These are phyloP conservation scores for Penicillium paneum DNA, from an alignment of 2,329 filamentous ascomycete genomes.

Conservation along the genomic window DNA sequence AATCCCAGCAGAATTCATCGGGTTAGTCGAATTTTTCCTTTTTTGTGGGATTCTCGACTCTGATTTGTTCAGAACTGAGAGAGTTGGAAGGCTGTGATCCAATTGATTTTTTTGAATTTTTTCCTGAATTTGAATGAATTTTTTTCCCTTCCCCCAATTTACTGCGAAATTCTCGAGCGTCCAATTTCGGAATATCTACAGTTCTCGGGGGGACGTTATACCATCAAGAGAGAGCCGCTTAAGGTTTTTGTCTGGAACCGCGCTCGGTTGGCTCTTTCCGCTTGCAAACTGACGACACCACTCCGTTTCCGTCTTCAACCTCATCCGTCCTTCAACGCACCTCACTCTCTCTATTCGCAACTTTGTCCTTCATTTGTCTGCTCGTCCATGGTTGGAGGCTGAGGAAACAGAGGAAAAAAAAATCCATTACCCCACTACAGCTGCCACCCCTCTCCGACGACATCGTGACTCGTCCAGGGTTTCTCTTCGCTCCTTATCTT, in stretches of 20 bases:
- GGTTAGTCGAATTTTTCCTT: constrained; percentile 7
- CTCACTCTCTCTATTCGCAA: background rate
- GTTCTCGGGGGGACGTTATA: background rate
- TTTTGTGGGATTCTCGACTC: constrained; percentile 5
- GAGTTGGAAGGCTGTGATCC: constrained; percentile 6
- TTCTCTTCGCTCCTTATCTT: constrained; percentile 5
- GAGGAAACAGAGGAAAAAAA: constrained; percentile 4
- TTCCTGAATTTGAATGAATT: background rate
- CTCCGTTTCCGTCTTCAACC: constrained; percentile 29
- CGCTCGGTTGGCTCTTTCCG: constrained; percentile 33
- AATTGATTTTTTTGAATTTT: constrained; percentile 12
- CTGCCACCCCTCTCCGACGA: constrained; percentile 17
- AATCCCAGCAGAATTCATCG: background rate
- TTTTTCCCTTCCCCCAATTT: background rate
- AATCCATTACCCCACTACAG: constrained; percentile 19
- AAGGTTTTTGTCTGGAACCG: constrained; percentile 31
- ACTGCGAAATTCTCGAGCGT: background rate
- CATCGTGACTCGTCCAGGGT: constrained; percentile 23
- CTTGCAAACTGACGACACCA: constrained; percentile 39
- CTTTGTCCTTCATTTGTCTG: background rate
- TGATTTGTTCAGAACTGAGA: constrained; percentile 10
- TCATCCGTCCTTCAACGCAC: background rate
- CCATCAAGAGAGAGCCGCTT: constrained; percentile 11
- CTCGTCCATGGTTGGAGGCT: constrained; percentile 20
- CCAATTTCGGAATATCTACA: background rate